Percentiles rank a stretch among this genome's conserved stretches.
Conservation (phyloP, 768 basidiomycete species). For the Crucibulum laeve region DNA sequence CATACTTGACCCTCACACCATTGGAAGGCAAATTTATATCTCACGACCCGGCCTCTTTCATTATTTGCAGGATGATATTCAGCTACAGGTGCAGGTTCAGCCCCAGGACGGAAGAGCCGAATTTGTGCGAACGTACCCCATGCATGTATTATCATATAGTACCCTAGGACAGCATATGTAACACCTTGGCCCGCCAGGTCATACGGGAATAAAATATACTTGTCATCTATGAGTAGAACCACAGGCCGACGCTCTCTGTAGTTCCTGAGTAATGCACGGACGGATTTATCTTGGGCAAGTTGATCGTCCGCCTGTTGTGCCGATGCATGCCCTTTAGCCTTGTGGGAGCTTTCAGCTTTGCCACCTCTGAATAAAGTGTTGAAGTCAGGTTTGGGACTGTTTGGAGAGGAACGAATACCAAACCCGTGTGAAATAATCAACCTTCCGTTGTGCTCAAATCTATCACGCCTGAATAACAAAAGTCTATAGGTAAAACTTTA, state of each 20-base stretch:
- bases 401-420: slow-evolving; percentile 11
- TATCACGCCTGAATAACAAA: slow-evolving; percentile 52
- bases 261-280: slow-evolving; percentile 62
- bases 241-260: slow-evolving; percentile 52
- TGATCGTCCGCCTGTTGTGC: slow-evolving; percentile 59
- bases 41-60: slow-evolving; percentile 48
- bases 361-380: slow-evolving; percentile 50
- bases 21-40: slow-evolving; percentile 81
- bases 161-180: slow-evolving; percentile 54
- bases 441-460: slow-evolving; percentile 58
- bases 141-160: slow-evolving; percentile 65
- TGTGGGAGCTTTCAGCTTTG: slow-evolving; percentile 55
- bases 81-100: slow-evolving; percentile 30
- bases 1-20: slow-evolving; percentile 73
- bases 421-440: slow-evolving; percentile 86
- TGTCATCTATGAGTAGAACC: slow-evolving; percentile 70
- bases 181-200: slow-evolving; percentile 48
- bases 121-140: slow-evolving; percentile 50
- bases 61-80: slow-evolving; percentile 56
- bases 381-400: slow-evolving; percentile 3
- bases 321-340: slow-evolving; percentile 31
- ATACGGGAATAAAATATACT: slow-evolving; percentile 70
- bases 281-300: slow-evolving; percentile 61
- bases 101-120: background rate
- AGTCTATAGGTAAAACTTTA: background rate